Conservation (phyloP, 2,329 filamentous ascomycete genomes). For the Sporothrix schenckii region DNA sequence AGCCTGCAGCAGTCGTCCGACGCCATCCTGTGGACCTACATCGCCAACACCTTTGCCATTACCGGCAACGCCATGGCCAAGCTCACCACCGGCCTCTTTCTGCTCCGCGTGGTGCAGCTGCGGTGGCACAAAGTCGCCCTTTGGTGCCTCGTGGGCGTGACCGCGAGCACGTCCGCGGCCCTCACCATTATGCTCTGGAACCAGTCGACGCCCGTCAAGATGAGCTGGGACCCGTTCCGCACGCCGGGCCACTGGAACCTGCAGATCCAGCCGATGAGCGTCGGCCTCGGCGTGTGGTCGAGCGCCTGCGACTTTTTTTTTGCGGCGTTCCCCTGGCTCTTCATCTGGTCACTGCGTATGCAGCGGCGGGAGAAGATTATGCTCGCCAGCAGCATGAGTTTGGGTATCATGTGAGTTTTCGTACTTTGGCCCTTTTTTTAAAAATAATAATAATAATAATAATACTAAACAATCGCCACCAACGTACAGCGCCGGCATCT, state of each 20-base stretch:
- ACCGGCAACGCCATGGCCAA: constrained; percentile 47
- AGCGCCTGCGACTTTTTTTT: constrained; percentile 48
- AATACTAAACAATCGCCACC: too few species aligned
- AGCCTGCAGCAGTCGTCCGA: constrained; percentile 41
- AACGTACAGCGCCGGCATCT: constrained; percentile 38
- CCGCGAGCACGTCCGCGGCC: constrained; percentile 41
- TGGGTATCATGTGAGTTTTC: constrained; percentile 33
- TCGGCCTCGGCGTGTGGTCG: constrained; percentile 46
- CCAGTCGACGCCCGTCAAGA: constrained; percentile 44
- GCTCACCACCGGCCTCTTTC: constrained; percentile 46
- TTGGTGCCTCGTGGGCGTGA: constrained; percentile 43
- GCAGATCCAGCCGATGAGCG: constrained; percentile 45
- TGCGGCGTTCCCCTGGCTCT: constrained; percentile 49
- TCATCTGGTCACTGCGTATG: constrained; percentile 52
- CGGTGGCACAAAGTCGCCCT: constrained; percentile 44
- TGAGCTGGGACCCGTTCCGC: constrained; percentile 45
- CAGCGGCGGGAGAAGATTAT: constrained; percentile 50
- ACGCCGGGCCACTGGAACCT: constrained; percentile 45
- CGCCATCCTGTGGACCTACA: constrained; percentile 47
- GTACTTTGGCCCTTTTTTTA: background rate
- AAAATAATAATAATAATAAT: too few species aligned
- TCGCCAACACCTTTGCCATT: constrained; percentile 45
- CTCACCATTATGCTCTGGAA: constrained; percentile 47
- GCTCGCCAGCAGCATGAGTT: constrained; percentile 48
- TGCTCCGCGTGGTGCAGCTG: constrained; percentile 46